Base-by-base conservation (phyloP, 1,139 yeast species). In the Pichiaceae sp. region DNA sequence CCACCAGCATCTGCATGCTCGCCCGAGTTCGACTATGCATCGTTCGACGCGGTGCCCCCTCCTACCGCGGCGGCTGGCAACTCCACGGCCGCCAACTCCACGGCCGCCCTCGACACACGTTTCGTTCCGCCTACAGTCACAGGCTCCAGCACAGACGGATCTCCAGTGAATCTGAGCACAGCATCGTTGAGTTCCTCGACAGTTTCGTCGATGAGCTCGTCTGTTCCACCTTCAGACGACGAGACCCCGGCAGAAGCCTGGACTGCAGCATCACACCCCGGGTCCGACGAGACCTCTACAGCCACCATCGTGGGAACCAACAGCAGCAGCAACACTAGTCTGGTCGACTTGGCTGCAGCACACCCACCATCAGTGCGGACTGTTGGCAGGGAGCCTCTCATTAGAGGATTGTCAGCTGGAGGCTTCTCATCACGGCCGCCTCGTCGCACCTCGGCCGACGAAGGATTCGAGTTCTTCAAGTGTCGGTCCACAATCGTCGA, bases 401-500 rank as follows among this genome's bases (percentile, higher is more conserved):
- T 30, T 12, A 7, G 32, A 14, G 32, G 32, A 5, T 5, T 30
- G 12, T 18, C 23, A 6, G 32, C 17, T 4, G 32, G 32, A 4
- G 24, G 24, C 6, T 30, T 17, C 15, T 12, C 15, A 9, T 16
- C 23, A 8, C 17, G 15, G n/a, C 32, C 32, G 19, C 32, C 32
- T 9, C 9, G 16, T 4, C 4, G 9, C 17, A 30, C 17, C 8
- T 12, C 32, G 9, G 24, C 9, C 4, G 32, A 31, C 19, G 17
- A 31, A 4, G 19, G 17, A 9, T 32, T 11, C 19, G 24, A 26
- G 12, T 32, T 24, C 14, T 16, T 32, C 14, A 29, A 28, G 16
- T 28, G 32, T 21, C 18, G 25, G 4, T 56, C 76, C 33, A 57
- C 60, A 16, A 48, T 75, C 3, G 45, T 56, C 20, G 70, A 70